Evolutionary conservation across 2,329 filamentous ascomycete genomes (phyloP), one percentile per base, ranked within the genome.

Genomic region (Botrytis pseudocinerea): DNA sequence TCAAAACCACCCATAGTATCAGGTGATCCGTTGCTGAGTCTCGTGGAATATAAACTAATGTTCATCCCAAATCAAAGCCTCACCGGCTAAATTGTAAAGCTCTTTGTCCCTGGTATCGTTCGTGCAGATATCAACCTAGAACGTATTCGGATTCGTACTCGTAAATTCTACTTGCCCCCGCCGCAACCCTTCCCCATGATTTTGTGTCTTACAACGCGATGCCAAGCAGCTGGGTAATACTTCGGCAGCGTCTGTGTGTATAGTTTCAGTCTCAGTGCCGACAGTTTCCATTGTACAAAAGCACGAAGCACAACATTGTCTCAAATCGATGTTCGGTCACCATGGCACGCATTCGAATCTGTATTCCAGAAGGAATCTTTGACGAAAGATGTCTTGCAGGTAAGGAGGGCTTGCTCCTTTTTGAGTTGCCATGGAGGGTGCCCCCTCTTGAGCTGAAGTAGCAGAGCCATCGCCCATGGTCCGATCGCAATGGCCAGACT

Each of bases 141-240:
- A 57, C 48, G 48, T 42, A 57, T 69, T 69, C 65, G 48, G 35
- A 32, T 69, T 65, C 48, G 38, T 28, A 57, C 22, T 42, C 54
- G 48, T 16, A 3, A 16, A 12, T 54, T 54, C 48, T 54, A 54
- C 40, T 20, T 25, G 35, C 7, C 38, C 35, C 42, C 48, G 65
- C n/a, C 65, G 38, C 48, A 68, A 40, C 16, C 32, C 10, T 40
- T 22, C 14, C 16, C 48, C 48, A 32, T 63, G 61, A 40, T 54
- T 42, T n/a, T 22, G 35, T 42, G 25, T 57, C 35, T 57, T 32
- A 10, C 48, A 69, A 42, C 25, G 28, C n/a, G 28, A 32, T 6
- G 65, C 46, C 48, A 65, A 65, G 63, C 28, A 48, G n/a, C 6
- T 22, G 44, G 46, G 63, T 38, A n/a, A 57, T 25, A n/a, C 48